Evolutionary conservation across 441 rosid species (phyloP), one percentile per base, ranked within the genome.

Genomic region (Eruca vesicaria): DNA sequence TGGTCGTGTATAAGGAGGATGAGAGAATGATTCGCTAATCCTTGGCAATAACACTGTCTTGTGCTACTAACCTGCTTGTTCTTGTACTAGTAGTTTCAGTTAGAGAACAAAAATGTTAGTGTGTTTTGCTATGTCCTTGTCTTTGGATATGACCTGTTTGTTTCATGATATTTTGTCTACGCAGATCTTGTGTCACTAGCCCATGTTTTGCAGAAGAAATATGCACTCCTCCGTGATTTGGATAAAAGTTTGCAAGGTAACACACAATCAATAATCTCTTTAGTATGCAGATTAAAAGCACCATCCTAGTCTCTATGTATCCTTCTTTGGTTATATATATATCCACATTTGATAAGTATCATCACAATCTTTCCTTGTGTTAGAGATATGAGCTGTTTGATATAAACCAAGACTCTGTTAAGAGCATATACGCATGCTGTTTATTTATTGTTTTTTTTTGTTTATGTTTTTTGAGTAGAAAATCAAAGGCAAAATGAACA

Each of bases 241-340:
- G 99, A 96, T 74, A 86, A 85, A 77, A 96, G 99, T 71, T 86
- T 96, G 80, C 97, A 91, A 83, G 99, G 99, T 93, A 84, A 66
- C 14, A 48, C 19, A 41, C 20, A 36, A 29, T n/a, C 59, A 36
- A 29, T n/a, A 53, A 29, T 23, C 18, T 1, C 5, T 3, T 1
- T 56, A 7, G 16, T 63, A 23, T 43, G 15, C 59, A 55, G 15
- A 2, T 12, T 23, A 11, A 55, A 16, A 15, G 9, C n/a, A 58
- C 18, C 29, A 50, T 26, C 58, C n/a, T n/a, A n/a, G n/a, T n/a
- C n/a, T n/a, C n/a, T n/a, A 12, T 18, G 12, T 59, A n/a, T 19
- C 10, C 32, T 28, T 35, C 0, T 18, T 56, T 38, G 43, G 1
- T 43, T 55, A n/a, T 68, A 3, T n/a, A 48, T 19, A 3, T 33